A percentile compares a stretch with the other conserved stretches of the same genome.
These are phyloP conservation scores for Botrytis deweyae DNA, from an alignment of 2,329 filamentous ascomycete species.

Conservation along the genomic window DNA sequence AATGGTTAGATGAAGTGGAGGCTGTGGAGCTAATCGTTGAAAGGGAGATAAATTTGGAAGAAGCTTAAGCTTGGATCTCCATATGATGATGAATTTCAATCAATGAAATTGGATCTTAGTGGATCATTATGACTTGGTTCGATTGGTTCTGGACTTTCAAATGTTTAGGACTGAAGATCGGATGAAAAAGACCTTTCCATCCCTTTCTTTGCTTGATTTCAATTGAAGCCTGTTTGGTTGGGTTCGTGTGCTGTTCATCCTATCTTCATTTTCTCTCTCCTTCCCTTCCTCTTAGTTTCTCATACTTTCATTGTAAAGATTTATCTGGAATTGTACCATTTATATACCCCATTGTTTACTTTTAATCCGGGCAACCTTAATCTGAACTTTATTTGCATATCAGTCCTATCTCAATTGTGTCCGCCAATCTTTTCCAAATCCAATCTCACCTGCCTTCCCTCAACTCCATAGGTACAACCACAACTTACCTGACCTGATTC, in stretches of 20 bases:
- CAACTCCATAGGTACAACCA: not conserved
- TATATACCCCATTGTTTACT: not conserved
- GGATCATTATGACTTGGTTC: conserved; percentile 1
- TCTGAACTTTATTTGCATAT: not conserved
- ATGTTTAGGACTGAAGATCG: not conserved
- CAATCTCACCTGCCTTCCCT: not conserved
- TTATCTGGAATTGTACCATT: not conserved
- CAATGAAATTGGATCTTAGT: not conserved
- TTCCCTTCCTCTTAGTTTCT: not conserved
- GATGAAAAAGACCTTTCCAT: not conserved
- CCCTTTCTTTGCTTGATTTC: conserved; percentile 9
- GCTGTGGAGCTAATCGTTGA: not conserved
- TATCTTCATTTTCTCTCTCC: not conserved
- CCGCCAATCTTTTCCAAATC: not conserved
- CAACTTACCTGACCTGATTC: not conserved
- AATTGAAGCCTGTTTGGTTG: not conserved
- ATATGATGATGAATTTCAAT: not conserved
- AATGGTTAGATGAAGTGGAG: not conserved
- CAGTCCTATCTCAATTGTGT: not conserved
- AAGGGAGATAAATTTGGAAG: not conserved
- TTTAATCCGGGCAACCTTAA: not conserved
- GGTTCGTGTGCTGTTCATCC: not conserved
- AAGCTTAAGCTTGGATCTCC: conserved; percentile 8
- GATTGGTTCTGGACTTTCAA: conserved; percentile 12
- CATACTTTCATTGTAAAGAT: not conserved